Conservation (phyloP, 164 flowering plant species). For the Protea cynaroides region DNA sequence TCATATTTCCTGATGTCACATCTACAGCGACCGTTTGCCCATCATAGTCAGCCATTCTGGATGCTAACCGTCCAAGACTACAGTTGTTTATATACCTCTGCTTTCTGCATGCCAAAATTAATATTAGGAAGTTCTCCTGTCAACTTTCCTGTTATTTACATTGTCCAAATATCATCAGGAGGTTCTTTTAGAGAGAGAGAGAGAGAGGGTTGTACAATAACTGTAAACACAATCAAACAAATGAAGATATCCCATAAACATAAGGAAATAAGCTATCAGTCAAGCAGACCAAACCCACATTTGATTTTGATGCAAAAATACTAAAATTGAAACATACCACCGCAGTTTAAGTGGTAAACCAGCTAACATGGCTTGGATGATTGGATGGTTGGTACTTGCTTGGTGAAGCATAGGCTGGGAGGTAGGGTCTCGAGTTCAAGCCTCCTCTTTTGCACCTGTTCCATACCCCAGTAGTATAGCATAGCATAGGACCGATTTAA, state of each 20-base stretch:
- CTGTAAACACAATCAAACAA: not conserved
- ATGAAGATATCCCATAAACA: not conserved
- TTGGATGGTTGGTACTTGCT: too few relatives aligned
- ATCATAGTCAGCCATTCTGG: constrained; percentile 44
- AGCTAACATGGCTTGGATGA: too few relatives aligned
- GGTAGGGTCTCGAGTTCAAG: too few relatives aligned
- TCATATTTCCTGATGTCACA: constrained; percentile 46
- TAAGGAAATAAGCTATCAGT: not conserved
- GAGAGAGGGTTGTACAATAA: not conserved
- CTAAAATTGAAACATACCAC: not conserved
- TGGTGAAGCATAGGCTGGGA: too few relatives aligned
- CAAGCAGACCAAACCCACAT: not conserved
- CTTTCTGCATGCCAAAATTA: constrained; percentile 40
- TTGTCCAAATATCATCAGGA: constrained; percentile 12
- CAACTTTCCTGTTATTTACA: too few relatives aligned
- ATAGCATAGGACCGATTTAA: too few relatives aligned
- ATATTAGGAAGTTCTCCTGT: constrained; percentile 26
- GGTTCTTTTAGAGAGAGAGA: not conserved
- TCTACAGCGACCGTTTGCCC: constrained; percentile 25
- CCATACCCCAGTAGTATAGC: too few relatives aligned
- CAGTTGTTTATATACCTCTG: constrained; percentile 12
- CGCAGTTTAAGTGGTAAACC: too few relatives aligned
- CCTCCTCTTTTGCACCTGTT: too few relatives aligned
- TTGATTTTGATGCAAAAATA: not conserved
- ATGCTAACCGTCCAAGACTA: constrained; percentile 15